Conservation (phyloP, 2,329 filamentous ascomycete species). For the Epichloe scottii region DNA sequence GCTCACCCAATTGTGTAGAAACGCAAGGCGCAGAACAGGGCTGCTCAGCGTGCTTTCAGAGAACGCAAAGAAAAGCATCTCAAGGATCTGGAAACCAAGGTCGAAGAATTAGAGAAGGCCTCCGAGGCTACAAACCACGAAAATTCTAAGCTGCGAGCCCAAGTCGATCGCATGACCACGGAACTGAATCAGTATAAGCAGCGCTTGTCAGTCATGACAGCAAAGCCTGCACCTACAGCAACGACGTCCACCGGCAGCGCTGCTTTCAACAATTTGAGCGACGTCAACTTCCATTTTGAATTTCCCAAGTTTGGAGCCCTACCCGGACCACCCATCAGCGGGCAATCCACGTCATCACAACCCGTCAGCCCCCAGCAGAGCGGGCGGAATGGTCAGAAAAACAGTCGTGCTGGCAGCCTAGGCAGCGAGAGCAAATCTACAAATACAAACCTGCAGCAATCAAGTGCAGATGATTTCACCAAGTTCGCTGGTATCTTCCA, state of each 20-base stretch:
- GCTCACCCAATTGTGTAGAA: slow-evolving; percentile 43
- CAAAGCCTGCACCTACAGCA: slow-evolving; percentile 26
- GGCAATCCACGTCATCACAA: slow-evolving; percentile 18
- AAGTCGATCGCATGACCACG: slow-evolving; percentile 74
- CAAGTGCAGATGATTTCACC: slow-evolving; percentile 30
- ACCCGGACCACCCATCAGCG: slow-evolving; percentile 29
- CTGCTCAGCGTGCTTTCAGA: slow-evolving; percentile 83
- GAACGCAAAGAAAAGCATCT: slow-evolving; percentile 90
- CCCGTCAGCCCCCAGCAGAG: slow-evolving; percentile 20
- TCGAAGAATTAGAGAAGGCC: slow-evolving; percentile 65
- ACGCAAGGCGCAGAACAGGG: slow-evolving; percentile 89
- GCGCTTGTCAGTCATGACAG: slow-evolving; percentile 51
- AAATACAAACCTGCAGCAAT: slow-evolving; percentile 8
- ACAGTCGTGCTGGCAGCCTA: slow-evolving; percentile 19
- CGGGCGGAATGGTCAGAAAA: slow-evolving; percentile 10
- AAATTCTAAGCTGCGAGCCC: slow-evolving; percentile 70
- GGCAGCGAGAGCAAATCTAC: slow-evolving; percentile 14
- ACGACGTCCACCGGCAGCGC: slow-evolving; percentile 28
- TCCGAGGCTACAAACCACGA: slow-evolving; percentile 76
- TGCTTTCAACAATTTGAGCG: slow-evolving; percentile 48
- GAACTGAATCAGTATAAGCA: slow-evolving; percentile 89
- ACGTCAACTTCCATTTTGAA: slow-evolving; percentile 85
- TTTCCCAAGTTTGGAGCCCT: slow-evolving; percentile 87
- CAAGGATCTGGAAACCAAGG: slow-evolving; percentile 70
- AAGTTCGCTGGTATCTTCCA: slow-evolving; percentile 49